phyloP scores from a whole-genome alignment of 768 basidiomycete species.

The Pisolithus orientalis region DNA sequence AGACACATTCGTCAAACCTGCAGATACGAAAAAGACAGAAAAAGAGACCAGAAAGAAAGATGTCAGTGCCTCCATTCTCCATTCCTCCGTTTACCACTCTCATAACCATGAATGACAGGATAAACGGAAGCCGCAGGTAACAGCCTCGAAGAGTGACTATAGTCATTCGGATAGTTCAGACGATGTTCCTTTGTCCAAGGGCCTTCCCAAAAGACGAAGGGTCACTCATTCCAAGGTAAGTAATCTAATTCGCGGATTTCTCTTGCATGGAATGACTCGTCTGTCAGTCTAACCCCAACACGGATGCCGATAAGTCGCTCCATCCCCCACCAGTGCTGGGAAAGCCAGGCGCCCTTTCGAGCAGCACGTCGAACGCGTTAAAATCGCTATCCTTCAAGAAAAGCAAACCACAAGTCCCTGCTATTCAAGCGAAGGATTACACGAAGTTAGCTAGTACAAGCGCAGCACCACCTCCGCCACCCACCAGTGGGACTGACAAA shows the following conservation, averaged over 20 bases:
- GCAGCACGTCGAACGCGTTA: constrained; percentile 12
- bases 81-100: background rate
- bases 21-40: constrained; percentile 8
- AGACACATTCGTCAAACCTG: constrained; percentile 19
- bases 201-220: constrained; percentile 1
- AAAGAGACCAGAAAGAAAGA: constrained; percentile 14
- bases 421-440: constrained; percentile 12
- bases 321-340: background rate
- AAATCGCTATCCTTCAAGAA: constrained; percentile 42
- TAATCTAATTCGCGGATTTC: background rate
- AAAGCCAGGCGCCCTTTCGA: constrained; percentile 29
- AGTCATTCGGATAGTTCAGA: constrained; percentile 9
- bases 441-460: background rate
- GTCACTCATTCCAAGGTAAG: constrained; percentile 9
- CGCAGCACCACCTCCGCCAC: constrained; percentile 7
- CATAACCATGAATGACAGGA: constrained; percentile 9
- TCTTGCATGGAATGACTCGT: background rate
- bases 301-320: constrained; percentile 1
- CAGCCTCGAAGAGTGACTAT: constrained; percentile 2
- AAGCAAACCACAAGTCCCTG: constrained; percentile 15
- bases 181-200: background rate
- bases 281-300: constrained; percentile 15
- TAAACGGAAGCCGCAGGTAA: constrained; percentile 11
- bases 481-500: background rate
- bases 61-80: constrained; percentile 10